phyloP scores from a whole-genome alignment of 305 asterid genomes.

The Plantago coronopus region DNA sequence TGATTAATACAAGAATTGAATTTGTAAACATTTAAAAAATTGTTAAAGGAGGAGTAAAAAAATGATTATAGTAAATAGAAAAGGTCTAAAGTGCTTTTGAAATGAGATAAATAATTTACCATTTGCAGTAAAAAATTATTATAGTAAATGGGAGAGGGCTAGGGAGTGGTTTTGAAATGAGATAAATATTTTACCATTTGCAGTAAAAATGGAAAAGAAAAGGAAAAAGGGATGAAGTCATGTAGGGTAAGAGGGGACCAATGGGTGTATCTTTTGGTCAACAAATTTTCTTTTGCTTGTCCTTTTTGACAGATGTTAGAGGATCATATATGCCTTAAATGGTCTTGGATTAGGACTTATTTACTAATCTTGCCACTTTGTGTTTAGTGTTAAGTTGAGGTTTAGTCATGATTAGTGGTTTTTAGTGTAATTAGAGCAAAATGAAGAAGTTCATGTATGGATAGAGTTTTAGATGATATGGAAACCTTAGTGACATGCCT shows the following conservation, averaged over 20 bases:
- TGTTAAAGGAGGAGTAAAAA: neutral
- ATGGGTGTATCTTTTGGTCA: constrained; percentile 32
- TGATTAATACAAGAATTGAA: no score
- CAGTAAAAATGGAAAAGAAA: no score
- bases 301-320: constrained; percentile 24
- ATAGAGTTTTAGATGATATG: no score
- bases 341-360: constrained; percentile 6
- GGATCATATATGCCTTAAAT: neutral
- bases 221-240: neutral
- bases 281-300: constrained; percentile 30
- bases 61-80: no score
- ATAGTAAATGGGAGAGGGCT: constrained; percentile 25
- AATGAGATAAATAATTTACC: no score
- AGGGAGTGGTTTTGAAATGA: constrained; percentile 25
- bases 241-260: constrained; percentile 30
- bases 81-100: no score
- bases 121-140: no score
- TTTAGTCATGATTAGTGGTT: no score
- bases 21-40: constrained; percentile 4
- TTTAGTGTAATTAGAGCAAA: no score
- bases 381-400: no score
- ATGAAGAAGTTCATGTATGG: no score
- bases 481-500: no score
- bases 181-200: constrained; percentile 15
- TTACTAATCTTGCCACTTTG: constrained; percentile 13